Conservation (phyloP, 2,329 filamentous ascomycete genomes). For the Colletotrichum melonis region DNA sequence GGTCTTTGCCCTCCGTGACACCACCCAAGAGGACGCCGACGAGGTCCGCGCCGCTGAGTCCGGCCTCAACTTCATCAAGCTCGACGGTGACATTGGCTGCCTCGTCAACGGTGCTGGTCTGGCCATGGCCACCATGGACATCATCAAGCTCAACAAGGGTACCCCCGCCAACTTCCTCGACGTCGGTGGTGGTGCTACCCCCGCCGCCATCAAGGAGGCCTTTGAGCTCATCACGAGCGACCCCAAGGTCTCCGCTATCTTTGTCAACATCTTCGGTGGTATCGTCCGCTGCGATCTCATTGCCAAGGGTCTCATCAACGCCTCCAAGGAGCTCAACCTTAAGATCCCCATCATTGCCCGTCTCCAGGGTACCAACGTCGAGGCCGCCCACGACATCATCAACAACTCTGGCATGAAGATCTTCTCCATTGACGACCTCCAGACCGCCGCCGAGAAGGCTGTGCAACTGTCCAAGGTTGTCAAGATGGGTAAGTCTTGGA, state of each 20-base stretch:
- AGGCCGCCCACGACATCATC: constrained; percentile 90
- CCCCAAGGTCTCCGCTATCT: constrained; percentile 97
- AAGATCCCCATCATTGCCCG: constrained; percentile 96
- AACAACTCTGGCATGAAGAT: constrained; percentile 99
- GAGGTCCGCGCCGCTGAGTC: constrained; percentile 94
- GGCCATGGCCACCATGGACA: constrained; percentile 99
- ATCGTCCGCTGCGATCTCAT: constrained; percentile 99
- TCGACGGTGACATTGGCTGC: constrained; percentile 99
- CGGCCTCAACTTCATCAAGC: constrained; percentile 99
- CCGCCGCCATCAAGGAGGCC: constrained; percentile 94
- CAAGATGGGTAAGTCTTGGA: constrained; percentile 95
- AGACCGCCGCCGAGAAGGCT: constrained; percentile 96
- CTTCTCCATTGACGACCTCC: constrained; percentile 98
- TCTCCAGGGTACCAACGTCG: constrained; percentile 98
- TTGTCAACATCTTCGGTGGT: constrained; percentile 99
- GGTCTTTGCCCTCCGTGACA: constrained; percentile 92
- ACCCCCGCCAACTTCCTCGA: constrained; percentile 98
- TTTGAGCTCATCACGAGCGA: constrained; percentile 99
- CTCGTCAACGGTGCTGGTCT: constrained; percentile 98
- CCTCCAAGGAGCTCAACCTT: constrained; percentile 93
- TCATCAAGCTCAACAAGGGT: constrained; percentile 99
- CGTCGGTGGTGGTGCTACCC: constrained; percentile 96
- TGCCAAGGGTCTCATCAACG: constrained; percentile 94
- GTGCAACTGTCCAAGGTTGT: constrained; percentile 99
- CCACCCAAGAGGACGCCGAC: constrained; percentile 94